Conservation (phyloP, 2,329 filamentous ascomycete species). For the Penicillium sp. region DNA sequence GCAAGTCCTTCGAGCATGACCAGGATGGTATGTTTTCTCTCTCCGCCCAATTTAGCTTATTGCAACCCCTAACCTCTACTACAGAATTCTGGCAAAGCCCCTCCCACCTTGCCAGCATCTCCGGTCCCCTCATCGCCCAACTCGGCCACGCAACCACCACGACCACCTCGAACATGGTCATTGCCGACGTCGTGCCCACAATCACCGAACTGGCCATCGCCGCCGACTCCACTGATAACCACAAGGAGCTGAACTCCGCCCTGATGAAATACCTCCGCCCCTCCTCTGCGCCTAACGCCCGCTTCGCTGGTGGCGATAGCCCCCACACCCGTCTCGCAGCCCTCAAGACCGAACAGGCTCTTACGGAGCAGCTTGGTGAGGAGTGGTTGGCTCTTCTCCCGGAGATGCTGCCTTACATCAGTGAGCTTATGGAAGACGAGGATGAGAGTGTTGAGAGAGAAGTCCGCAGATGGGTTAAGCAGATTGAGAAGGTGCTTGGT, state of each 20-base stretch:
- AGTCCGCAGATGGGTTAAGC: slow-evolving; percentile 83
- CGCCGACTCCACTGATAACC: slow-evolving; percentile 81
- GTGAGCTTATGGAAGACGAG: slow-evolving; percentile 93
- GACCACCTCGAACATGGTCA: slow-evolving; percentile 48
- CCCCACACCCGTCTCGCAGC: slow-evolving; percentile 74
- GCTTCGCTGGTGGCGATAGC: slow-evolving; percentile 52
- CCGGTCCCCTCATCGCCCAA: slow-evolving; percentile 68
- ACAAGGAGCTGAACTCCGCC: slow-evolving; percentile 79
- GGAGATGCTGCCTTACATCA: slow-evolving; percentile 96
- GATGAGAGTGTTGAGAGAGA: slow-evolving; percentile 90
- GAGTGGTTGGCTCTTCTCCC: slow-evolving; percentile 90
- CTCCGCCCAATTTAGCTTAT: not conserved
- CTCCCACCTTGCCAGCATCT: slow-evolving; percentile 75
- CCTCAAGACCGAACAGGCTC: slow-evolving; percentile 74
- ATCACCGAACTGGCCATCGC: slow-evolving; percentile 78
- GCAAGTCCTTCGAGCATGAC: slow-evolving; percentile 79
- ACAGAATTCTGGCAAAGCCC: slow-evolving; percentile 88
- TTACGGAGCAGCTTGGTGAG: slow-evolving; percentile 80
- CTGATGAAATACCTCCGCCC: slow-evolving; percentile 74
- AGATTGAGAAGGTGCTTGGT: slow-evolving; percentile 84
- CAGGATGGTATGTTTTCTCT: slow-evolving; percentile 62
- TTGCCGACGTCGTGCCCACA: slow-evolving; percentile 65
- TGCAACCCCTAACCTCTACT: slow-evolving; percentile 11
- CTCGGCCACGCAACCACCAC: slow-evolving; percentile 51
- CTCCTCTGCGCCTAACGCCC: slow-evolving; percentile 43